These are phyloP conservation scores for Aspergillus thermomutatus DNA, from an alignment of 2,329 filamentous ascomycete genomes.

Conservation along the genomic window DNA sequence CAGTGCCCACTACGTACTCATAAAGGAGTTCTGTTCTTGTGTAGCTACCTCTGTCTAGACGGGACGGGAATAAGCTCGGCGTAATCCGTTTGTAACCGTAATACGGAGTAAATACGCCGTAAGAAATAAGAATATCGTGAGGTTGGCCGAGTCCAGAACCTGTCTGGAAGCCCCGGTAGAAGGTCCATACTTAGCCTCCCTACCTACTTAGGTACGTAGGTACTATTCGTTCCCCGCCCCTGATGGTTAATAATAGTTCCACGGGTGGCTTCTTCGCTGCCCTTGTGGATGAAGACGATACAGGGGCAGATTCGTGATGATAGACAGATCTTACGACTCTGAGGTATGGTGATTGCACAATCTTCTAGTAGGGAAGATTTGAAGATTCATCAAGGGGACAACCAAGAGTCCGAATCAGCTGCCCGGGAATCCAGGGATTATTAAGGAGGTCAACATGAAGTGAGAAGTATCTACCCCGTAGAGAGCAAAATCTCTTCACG, in stretches of 20 bases:
- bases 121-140: neutral
- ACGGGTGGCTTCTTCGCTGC: neutral
- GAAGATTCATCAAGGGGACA: neutral
- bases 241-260: neutral
- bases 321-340: neutral
- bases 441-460: neutral
- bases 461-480: neutral
- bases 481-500: neutral
- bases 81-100: neutral
- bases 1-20: neutral
- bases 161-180: neutral
- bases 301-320: neutral
- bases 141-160: neutral
- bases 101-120: neutral
- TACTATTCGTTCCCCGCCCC: neutral
- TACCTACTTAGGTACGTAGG: too few relatives aligned
- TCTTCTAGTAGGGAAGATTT: neutral
- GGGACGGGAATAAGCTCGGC: too few relatives aligned
- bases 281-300: too few relatives aligned
- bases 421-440: neutral
- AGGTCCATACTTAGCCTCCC: neutral
- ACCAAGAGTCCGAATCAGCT: neutral
- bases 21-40: neutral
- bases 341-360: neutral
- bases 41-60: neutral